Evolutionary conservation across 2,329 filamentous ascomycete genomes (phyloP).

Genomic region (Tolypocladium endophyticum): DNA sequence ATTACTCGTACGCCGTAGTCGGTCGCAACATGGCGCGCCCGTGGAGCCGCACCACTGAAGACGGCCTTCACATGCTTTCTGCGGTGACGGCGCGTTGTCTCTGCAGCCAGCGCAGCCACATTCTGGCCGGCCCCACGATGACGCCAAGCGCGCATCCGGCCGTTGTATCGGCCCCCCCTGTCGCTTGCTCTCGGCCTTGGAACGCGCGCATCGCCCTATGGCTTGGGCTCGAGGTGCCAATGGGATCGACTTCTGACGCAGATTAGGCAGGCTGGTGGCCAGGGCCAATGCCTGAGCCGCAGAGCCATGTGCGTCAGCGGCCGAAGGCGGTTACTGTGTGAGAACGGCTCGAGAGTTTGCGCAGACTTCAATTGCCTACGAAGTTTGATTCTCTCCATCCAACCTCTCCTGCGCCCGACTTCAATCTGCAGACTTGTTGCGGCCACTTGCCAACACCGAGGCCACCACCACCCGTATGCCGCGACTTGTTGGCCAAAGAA

Average conservation of each 20-base stretch:
- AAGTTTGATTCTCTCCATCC: not conserved
- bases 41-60: not conserved
- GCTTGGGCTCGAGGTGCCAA: not conserved
- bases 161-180: not conserved
- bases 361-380: not conserved
- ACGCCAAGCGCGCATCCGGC: not conserved
- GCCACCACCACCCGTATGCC: not conserved
- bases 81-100: not conserved
- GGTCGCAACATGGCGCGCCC: not conserved
- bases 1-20: not conserved
- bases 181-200: not conserved
- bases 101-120: not conserved
- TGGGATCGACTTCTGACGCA: not conserved
- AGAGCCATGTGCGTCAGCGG: not conserved
- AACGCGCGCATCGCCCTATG: not conserved
- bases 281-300: not conserved
- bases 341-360: not conserved
- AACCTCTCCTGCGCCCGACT: not conserved
- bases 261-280: not conserved
- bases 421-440: not conserved
- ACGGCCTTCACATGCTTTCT: not conserved
- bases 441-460: not conserved
- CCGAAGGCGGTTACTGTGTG: not conserved
- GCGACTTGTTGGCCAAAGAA: not conserved
- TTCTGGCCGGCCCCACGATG: not conserved